Percentiles rank a stretch among this genome's conserved stretches.
phyloP scores from a whole-genome alignment of 192 early-diverging fungal species.

The Coemansia sp. region DNA sequence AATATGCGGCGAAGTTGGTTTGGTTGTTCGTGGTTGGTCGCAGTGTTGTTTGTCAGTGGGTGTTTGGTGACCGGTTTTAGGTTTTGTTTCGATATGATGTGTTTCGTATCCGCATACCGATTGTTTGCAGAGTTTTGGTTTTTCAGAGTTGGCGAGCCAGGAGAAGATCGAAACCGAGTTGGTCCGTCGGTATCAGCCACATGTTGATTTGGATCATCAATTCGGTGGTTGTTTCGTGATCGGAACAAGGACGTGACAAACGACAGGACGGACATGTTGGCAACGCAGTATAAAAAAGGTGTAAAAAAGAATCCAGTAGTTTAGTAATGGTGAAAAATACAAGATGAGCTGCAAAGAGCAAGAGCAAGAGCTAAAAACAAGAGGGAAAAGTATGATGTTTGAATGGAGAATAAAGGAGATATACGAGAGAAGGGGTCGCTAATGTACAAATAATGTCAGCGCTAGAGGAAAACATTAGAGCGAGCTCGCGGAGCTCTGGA shows the following conservation, averaged over 20 bases:
- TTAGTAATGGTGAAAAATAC: not conserved
- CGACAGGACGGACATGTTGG: slow-evolving; percentile 47
- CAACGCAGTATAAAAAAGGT: not conserved
- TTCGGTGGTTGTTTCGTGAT: slow-evolving; percentile 38
- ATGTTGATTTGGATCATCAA: slow-evolving; percentile 20
- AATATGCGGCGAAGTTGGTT: slow-evolving; percentile 41
- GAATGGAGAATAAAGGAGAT: not conserved
- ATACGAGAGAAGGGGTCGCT: not conserved
- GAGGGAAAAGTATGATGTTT: not conserved
- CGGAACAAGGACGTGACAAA: slow-evolving; percentile 53
- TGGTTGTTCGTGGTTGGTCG: slow-evolving; percentile 23
- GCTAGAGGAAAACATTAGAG: not conserved
- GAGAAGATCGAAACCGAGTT: slow-evolving; percentile 17
- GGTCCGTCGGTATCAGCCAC: slow-evolving; percentile 14
- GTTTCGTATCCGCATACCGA: slow-evolving; percentile 7
- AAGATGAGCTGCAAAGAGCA: slow-evolving; percentile 6
- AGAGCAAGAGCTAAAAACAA: not conserved
- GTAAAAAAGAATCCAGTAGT: not conserved
- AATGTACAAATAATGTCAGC: too few species aligned
- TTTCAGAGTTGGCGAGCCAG: slow-evolving; percentile 20
- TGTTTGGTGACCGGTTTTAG: slow-evolving; percentile 23
- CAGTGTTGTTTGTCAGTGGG: slow-evolving; percentile 8
- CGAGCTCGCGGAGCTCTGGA: too few species aligned
- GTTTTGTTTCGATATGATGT: slow-evolving; percentile 21
- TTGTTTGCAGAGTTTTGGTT: slow-evolving; percentile 14